Evolutionary conservation across 2,329 filamentous ascomycete species (phyloP), one percentile per base, ranked within the genome.

Genomic region (Aureobasidium sp.): DNA sequence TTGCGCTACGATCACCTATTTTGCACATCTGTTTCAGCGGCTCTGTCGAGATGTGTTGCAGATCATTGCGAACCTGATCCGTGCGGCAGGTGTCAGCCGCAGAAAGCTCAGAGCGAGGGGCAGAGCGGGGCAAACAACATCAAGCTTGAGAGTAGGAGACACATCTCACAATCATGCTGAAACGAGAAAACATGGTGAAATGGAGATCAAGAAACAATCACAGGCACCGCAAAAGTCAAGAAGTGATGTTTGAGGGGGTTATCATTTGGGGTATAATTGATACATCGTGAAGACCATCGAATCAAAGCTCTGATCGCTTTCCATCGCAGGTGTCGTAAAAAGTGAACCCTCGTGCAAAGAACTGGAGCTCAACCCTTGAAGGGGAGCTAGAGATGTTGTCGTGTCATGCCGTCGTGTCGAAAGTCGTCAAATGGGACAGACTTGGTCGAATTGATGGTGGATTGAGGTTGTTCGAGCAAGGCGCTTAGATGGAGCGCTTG

Each of bases 401-500:
- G 36, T 60, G 45, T 60, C 57, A 51, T 60, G 44, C 44, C 45
- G 57, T 60, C 57, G 57, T 60, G 57, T 51, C 57, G 57, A 60
- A 42, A 51, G 44, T 51, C 57, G 25, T 60, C 57, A 45, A 45
- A 22, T 25, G 20, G 3, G 22, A 17, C 22, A 3, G 15, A 60
- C 44, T 49, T 60, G 36, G 34, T 49, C 57, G 57, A 60, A 31
- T 22, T 60, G 44, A 60, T 51, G 44, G 57, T 27, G 31, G 27
- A 14, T 14, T 36, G 45, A 36, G 6, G 41, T 44, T 27, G 41
- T 27, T 45, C 17, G 3, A 12, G 41, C 39, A 42, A 58, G 22
- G 34, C 44, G 61, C 61, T 67, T 69, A 72, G 66, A 70, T 68
- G 63, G 65, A 63, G 66, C 72, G 72, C 77, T 80, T 80, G 78